Base-by-base conservation (phyloP, 306 rosid genomes). In the Prunus davidiana region DNA sequence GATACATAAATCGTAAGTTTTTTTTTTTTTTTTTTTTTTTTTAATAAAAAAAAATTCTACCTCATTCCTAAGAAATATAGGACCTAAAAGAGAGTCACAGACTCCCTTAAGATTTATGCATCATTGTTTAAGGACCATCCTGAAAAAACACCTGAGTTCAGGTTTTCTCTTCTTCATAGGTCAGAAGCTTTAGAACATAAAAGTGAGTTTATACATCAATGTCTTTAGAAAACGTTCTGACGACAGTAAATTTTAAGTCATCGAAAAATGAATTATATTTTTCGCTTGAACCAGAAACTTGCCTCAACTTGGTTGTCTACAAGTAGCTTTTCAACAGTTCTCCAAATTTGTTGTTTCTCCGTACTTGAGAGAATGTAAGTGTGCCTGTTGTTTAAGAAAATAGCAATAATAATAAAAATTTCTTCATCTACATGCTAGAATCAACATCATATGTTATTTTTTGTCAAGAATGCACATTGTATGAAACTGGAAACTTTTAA, bases 281-380 rank as follows among this genome's bases (percentile, higher is more conserved):
- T 43, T 57, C 4, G 7, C 56, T 22, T 38, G 19, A 73, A 76
- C 55, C 12, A 72, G 74, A 85, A 77, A 78, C 96, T 88, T 88
- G 69, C 99, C 98, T 95, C 99, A 47, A 95, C 97, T 95, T 95
- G 99, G 88, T 88, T 92, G 96, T 95, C 99, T 68, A 88, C 80
- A 4, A 95, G 93, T 67, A 95, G 87, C 89, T 89, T 89, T 88
- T 95, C 98, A 80, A 92, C 97, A 10, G 93, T 92, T 75, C 87
- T 78, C 98, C 99, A 95, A 73, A 95, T 89, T 75, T 87, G 85
- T 75, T 88, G 91, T 77, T 92, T 95, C 87, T 87, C 89, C 25
- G 64, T 50, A 79, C 78, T 83, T 32, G 97, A 85, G 80, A 95
- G 96, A 87, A 88, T 68, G 86, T 84, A 95, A 54, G 92, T 95